Percentiles rank a stretch among this genome's conserved stretches.
phyloP scores from a whole-genome alignment of 1,284 basidiomycete genomes.

The Ustanciosporium gigantosporum region DNA sequence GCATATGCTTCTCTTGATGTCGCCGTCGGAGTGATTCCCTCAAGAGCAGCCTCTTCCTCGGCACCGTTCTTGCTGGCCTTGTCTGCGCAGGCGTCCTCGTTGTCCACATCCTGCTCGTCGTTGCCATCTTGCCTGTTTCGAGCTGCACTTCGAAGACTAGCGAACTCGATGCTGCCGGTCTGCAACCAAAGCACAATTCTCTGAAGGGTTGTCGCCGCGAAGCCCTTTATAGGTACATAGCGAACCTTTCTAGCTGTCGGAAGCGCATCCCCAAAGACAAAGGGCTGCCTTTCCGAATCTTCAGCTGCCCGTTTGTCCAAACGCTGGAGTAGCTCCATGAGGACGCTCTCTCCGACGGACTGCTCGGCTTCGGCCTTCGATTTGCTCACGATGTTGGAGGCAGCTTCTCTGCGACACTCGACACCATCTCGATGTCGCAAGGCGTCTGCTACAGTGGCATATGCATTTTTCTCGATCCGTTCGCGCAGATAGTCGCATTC shows the following conservation, averaged over 20 bases:
- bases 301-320: no score
- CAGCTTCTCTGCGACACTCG: background rate
- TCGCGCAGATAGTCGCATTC: background rate
- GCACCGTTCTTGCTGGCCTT: background rate
- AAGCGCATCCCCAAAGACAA: no score
- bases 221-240: background rate
- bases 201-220: slow-evolving; percentile 11
- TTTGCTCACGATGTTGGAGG: background rate
- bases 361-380: no score
- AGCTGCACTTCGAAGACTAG: background rate
- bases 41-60: background rate
- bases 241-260: background rate
- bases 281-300: no score
- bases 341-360: no score
- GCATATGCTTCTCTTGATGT: no score
- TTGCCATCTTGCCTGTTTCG: background rate
- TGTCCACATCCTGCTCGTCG: background rate
- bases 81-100: background rate
- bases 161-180: slow-evolving; percentile 15
- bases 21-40: no score
- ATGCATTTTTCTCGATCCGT: background rate
- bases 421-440: background rate
- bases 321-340: no score
- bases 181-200: slow-evolving; percentile 11
- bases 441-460: background rate